Base-by-base conservation (phyloP, 176 grass and related monocot genomes). In the Aegilops tauschii region DNA sequence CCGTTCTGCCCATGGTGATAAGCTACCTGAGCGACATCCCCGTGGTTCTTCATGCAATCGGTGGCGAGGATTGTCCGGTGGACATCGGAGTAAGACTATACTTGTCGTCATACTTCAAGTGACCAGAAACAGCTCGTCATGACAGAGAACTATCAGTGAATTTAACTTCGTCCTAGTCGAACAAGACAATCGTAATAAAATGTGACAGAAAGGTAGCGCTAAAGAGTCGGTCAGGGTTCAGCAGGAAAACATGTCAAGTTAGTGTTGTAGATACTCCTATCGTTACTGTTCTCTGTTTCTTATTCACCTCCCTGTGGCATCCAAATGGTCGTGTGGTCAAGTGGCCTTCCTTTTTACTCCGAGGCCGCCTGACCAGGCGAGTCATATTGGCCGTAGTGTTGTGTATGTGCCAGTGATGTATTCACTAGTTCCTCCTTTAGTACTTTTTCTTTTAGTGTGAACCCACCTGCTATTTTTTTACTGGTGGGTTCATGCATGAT, bases 11-110 rank as follows among this genome's bases (percentile, higher is more conserved):
- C 50, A 82, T 96, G 70, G 94, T 96, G 73, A 83, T 98, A 62
- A 79, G 54, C 3, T 88, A 92, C 82, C 82, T 98, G 29, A 94
- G 90, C n/a, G 72, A 90, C 27, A 79, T 98, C 27, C 93, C 94
- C 5, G 94, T 98, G 76, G 92, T 95, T 74, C 80, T 98, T 78
- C 88, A 94, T 90, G 94, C 94, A 50, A 76, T 86, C 73, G 94
- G 97, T 47, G 97, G 97, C 6, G 82, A 94, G 73, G 83, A 91
- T 81, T 84, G 87, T 63, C 92, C 88, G 4, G 27, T 98, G 40
- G 97, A 94, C 72, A 88, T 98, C 44, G 90, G 69, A 73, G 90
- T 93, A 35, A 89, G 87, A 62, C 78, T 98, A 45, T 96, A 94
- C 83, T 76, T 87, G 14, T 89, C 88, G 20, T 94, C 97, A 9